These are phyloP conservation scores for Puccinia hordei DNA, from an alignment of 1,284 basidiomycete species.

Conservation along the genomic window DNA sequence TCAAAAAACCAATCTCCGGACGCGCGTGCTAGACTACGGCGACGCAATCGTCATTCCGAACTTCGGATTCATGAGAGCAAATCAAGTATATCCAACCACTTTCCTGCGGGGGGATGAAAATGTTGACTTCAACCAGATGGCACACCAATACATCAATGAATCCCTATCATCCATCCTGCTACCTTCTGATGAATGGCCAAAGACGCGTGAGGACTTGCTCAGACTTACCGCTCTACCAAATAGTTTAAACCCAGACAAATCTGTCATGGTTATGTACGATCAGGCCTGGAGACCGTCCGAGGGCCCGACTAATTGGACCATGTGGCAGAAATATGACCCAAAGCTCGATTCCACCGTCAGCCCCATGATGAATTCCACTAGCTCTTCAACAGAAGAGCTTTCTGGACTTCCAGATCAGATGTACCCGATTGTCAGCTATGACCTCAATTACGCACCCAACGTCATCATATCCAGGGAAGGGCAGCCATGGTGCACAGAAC, in stretches of 20 bases:
- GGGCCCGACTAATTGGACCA: slow-evolving; percentile 56
- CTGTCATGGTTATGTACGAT: slow-evolving; percentile 55
- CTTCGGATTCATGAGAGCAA: slow-evolving; percentile 54
- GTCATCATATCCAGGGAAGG: slow-evolving; percentile 55
- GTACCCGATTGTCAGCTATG: slow-evolving; percentile 57
- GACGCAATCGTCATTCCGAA: slow-evolving; percentile 56
- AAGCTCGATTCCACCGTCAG: slow-evolving; percentile 52
- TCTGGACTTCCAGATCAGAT: slow-evolving; percentile 54
- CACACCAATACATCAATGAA: slow-evolving; percentile 52
- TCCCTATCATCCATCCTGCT: slow-evolving; percentile 53
- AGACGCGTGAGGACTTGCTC: slow-evolving; percentile 53
- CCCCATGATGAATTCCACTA: not conserved
- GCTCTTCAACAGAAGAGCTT: slow-evolving; percentile 19
- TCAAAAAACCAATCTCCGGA: slow-evolving; percentile 49
- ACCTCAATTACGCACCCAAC: slow-evolving; percentile 56
- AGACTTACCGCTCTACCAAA: slow-evolving; percentile 52
- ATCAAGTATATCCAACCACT: slow-evolving; percentile 31
- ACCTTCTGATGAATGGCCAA: slow-evolving; percentile 54
- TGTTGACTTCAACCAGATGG: slow-evolving; percentile 53
- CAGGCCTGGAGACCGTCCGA: slow-evolving; percentile 55
- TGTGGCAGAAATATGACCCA: slow-evolving; percentile 54
- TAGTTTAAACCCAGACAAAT: slow-evolving; percentile 25
- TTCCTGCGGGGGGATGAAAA: slow-evolving; percentile 50
- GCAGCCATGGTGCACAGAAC: slow-evolving; percentile 59
- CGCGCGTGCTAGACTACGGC: slow-evolving; percentile 54